These are phyloP conservation scores for Solanum pimpinellifolium DNA, from an alignment of 257 asterid species.

Conservation along the genomic window DNA sequence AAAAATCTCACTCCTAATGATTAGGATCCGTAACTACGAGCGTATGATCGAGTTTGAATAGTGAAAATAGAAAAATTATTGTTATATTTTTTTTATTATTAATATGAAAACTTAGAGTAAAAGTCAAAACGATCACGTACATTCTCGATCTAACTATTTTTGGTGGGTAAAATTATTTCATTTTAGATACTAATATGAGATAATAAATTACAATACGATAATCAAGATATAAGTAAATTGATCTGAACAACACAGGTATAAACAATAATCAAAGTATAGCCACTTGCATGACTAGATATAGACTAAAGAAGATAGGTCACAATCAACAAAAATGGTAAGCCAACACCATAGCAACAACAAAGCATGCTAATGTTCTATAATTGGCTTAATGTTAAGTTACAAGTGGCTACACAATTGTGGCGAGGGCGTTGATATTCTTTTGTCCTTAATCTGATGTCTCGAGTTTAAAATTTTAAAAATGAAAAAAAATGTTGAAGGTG, in stretches of 20 bases:
- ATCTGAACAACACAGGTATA: background rate
- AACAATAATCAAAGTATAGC: background rate
- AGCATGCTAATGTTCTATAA: background rate
- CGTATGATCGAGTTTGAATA: background rate
- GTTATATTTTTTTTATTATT: accelerated
- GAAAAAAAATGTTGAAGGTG: background rate
- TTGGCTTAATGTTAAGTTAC: background rate
- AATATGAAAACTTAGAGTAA: background rate
- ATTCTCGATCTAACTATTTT: background rate
- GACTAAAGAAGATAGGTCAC: background rate
- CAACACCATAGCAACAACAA: background rate
- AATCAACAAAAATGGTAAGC: background rate
- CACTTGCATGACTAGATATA: background rate
- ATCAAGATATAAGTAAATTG: background rate
- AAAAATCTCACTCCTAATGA: background rate
- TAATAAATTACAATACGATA: background rate
- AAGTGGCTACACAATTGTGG: conserved; percentile 7
- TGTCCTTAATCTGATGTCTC: accelerated
- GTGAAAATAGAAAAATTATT: too few relatives aligned
- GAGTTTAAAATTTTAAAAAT: background rate
- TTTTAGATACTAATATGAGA: background rate
- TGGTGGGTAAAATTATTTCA: background rate
- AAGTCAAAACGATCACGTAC: too few relatives aligned
- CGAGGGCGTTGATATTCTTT: background rate
- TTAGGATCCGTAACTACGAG: background rate